A percentile compares a stretch with the other conserved stretches of the same genome.
Conservation (phyloP, 2,329 filamentous ascomycete genomes). For the Fusarium neocosmosporiellum region DNA sequence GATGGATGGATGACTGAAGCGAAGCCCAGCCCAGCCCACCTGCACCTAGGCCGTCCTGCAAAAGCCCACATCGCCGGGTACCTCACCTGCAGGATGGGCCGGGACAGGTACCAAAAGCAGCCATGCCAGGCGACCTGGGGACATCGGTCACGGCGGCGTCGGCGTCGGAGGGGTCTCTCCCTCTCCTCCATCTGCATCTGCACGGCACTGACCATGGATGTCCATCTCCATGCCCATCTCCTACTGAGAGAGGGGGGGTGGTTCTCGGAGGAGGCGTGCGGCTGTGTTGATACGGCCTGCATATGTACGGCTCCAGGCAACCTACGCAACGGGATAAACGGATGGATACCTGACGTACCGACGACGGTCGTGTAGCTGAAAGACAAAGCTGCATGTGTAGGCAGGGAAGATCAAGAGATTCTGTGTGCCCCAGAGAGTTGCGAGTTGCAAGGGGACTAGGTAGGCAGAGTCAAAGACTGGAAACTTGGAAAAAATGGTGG, state of each 20-base stretch:
- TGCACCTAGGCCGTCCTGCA: constrained; percentile 3
- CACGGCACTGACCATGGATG: constrained; percentile 33
- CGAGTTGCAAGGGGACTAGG: constrained; percentile 7
- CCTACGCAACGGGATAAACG: not conserved
- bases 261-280: constrained; percentile 38
- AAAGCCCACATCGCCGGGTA: constrained; percentile 6
- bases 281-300: constrained; percentile 34
- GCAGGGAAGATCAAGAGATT: constrained; percentile 8
- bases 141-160: constrained; percentile 11
- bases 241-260: constrained; percentile 14
- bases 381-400: constrained; percentile 10
- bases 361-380: constrained; percentile 10
- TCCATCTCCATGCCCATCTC: not conserved
- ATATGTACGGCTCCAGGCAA: constrained; percentile 27
- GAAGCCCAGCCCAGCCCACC: constrained; percentile 15
- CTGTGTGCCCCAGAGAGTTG: not conserved
- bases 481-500: constrained; percentile 22
- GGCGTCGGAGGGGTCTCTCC: not conserved
- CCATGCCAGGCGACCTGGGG: constrained; percentile 5
- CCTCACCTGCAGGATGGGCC: not conserved
- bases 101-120: constrained; percentile 8
- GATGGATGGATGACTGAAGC: too few species aligned
- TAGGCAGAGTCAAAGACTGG: not conserved
- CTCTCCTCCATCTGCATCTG: constrained; percentile 26
- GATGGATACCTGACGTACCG: constrained; percentile 3